Percentiles rank a stretch among this genome's conserved stretches.
These are phyloP conservation scores for Camelina neglecta DNA, from an alignment of 345 rosid genomes.

Conservation along the genomic window DNA sequence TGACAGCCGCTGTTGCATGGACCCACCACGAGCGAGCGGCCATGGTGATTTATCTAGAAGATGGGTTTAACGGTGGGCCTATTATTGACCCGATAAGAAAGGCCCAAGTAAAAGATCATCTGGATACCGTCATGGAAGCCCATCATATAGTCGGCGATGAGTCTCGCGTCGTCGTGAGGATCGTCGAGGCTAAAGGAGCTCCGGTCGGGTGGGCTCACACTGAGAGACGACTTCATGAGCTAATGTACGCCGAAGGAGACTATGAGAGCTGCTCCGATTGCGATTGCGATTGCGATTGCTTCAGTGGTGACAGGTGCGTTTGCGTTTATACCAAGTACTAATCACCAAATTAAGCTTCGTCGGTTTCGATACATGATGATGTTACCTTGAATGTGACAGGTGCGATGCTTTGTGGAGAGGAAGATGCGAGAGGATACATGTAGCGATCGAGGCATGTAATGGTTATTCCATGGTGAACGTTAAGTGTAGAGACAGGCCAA, in stretches of 20 bases:
- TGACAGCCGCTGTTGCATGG: slow-evolving; percentile 77
- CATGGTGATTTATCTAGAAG: slow-evolving; percentile 71
- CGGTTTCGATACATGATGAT: background rate
- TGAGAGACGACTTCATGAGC: slow-evolving; percentile 85
- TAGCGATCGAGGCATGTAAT: slow-evolving; percentile 68
- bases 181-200: slow-evolving; percentile 59
- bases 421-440: slow-evolving; percentile 62
- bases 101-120: slow-evolving; percentile 58
- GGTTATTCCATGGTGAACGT: slow-evolving; percentile 76
- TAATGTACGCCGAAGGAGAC: slow-evolving; percentile 70
- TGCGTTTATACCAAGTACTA: background rate
- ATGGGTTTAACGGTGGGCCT: slow-evolving; percentile 61
- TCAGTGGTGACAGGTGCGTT: slow-evolving; percentile 45
- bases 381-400: slow-evolving; percentile 15
- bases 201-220: slow-evolving; percentile 66
- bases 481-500: slow-evolving; percentile 75
- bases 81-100: slow-evolving; percentile 52
- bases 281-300: slow-evolving; percentile 55
- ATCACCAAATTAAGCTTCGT: background rate
- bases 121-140: slow-evolving; percentile 68
- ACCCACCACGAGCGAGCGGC: slow-evolving; percentile 78
- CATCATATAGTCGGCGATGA: slow-evolving; percentile 61
- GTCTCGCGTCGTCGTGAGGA: slow-evolving; percentile 38
- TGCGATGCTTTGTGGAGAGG: slow-evolving; percentile 46
- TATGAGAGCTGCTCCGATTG: slow-evolving; percentile 64